Base-by-base conservation (phyloP, 768 basidiomycete species). In the Mrakia frigida region DNA sequence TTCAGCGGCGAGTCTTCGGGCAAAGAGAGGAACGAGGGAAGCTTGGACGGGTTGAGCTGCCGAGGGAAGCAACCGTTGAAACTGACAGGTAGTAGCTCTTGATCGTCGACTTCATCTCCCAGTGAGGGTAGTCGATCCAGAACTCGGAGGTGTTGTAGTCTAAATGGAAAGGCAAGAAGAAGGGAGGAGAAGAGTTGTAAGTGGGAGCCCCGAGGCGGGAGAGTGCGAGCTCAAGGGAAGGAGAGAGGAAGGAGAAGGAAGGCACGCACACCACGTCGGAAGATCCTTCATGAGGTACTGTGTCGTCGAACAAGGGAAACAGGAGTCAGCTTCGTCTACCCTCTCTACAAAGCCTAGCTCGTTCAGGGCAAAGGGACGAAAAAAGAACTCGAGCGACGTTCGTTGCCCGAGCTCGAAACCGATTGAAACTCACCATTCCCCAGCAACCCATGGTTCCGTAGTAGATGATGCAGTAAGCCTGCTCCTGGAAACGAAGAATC, bases 111-210 rank as follows among this genome's bases (percentile, higher is more conserved):
- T 87, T 87, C 91, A 99, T 92, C 65, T 91, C 87, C 90, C 91
- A 92, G 81, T 92, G 89, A 25, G 95, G 95, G 81, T 96, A 97
- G 75, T 88, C 92, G 75, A 90, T 86, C 93, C 94, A 99, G 82
- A 96, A 95, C 70, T 89, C 84, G 70, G 90, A 85, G 0, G 93
- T 94, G 67, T 87, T 85, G 80, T 81, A 84, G 74, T 93, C 76
- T 77, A 28, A n/a, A 16, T 7, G 41, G 14, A 71, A 71, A 35
- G 10, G n/a, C 21, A 33, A n/a, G 46, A 33, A 28, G 59, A 25
- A n/a, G 28, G 23, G 43, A 61, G 31, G 31, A 16, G 35, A 37
- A 35, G 3, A n/a, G 35, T 35, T 68, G n/a, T 39, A 68, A 18
- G 6, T 39, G 37, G 35, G 25, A 25, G 65, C 37, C 35, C 46